Evolutionary conservation across 352 stramenopile species (phyloP), one percentile per base, ranked within the genome.

Genomic region (Paralagenidium karlingii): DNA sequence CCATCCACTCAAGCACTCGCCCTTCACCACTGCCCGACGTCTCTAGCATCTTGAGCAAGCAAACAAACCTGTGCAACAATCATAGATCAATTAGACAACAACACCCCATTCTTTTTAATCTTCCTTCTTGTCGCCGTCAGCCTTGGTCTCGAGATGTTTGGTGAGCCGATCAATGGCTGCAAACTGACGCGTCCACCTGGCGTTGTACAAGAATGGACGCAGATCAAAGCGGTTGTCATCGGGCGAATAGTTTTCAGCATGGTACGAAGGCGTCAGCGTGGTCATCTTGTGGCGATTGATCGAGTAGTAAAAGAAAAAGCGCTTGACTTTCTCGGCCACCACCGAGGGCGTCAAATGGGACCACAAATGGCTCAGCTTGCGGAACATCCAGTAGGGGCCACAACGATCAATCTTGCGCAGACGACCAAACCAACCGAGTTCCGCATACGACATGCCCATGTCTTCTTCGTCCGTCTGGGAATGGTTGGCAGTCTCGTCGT

Each of bases 241-340:
- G 6, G 94, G 94, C 24, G 85, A 97, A 64, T 99, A 99, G 58
- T 88, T 94, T 61, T 99, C 96, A 15, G 93, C 94, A 60, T 99
- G 96, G 73, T 99, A 98, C 24, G 91, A 91, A 27, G 95, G 96
- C 36, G 96, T 99, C 32, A 99, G 74, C 16, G 93, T 98, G 40
- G 92, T 98, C 88, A 98, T 98, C 63, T 99, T 99, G 78, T 99
- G 96, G 19, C 96, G 84, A 68, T 99, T 99, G 46, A 98, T 64
- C 19, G 81, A 78, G 63, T 99, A 99, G 60, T 94, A 98, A 51
- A 85, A 96, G 74, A 99, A 99, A 60, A 99, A 99, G 20, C 85
- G 73, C 64, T 99, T 98, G 2, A 94, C 78, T 55, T 94, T 92
- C 24, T 73, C 58, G n/a, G 81, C 81, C 37, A 95, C 71, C 13